Conservation (phyloP, 1,139 yeast genomes). For the Suhomyces wounanorum region DNA sequence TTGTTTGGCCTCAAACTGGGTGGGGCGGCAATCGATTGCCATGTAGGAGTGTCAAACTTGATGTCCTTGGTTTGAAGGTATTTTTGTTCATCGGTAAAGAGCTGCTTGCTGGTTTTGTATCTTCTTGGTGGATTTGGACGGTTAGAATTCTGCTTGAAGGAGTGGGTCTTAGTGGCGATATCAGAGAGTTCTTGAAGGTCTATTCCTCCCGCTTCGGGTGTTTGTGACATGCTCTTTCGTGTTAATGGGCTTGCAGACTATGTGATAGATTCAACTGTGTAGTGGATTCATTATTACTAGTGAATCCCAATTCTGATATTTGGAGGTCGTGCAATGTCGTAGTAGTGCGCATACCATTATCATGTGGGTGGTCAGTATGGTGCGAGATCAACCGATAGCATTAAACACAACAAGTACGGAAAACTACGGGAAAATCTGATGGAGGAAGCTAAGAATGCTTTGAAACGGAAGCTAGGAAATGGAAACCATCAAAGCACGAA, state of each 20-base stretch:
- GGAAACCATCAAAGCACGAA: too few species aligned
- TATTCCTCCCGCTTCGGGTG: constrained; percentile 9
- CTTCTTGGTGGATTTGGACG: constrained; percentile 56
- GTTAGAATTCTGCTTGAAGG: constrained; percentile 56
- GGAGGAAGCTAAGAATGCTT: too few species aligned
- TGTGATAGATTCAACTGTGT: too few species aligned
- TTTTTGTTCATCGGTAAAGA: constrained; percentile 75
- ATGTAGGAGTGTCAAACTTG: constrained; percentile 55
- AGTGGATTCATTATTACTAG: too few species aligned
- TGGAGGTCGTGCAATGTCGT: neutral
- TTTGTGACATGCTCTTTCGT: constrained; percentile 8
- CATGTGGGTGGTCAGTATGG: neutral
- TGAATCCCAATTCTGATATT: neutral
- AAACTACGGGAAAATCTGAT: neutral
- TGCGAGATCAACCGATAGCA: neutral
- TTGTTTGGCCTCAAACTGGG: constrained; percentile 82
- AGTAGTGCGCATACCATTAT: neutral
- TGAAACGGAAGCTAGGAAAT: too few species aligned
- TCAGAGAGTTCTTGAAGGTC: constrained; percentile 42
- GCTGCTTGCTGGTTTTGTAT: constrained; percentile 75
- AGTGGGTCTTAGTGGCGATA: constrained; percentile 44
- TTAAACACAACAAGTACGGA: neutral
- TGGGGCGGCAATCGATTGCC: constrained; percentile 73
- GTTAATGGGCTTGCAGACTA: neutral
- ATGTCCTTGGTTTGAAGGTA: constrained; percentile 49